Evolutionary conservation across 805 yeast species (phyloP).

Genomic region (Blastobotrys parvus): DNA sequence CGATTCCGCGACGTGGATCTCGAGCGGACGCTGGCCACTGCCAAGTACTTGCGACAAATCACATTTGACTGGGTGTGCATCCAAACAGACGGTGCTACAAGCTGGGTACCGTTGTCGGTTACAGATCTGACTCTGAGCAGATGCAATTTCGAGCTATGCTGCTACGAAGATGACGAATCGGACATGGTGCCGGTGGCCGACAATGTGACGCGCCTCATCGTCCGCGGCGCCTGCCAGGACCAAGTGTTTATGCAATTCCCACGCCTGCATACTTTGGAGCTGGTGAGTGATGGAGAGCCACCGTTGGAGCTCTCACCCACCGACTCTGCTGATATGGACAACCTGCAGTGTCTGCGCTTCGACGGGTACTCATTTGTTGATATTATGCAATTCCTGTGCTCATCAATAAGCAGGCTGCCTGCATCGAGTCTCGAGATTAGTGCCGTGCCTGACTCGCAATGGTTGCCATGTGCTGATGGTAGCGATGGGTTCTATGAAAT

Average conservation of each 20-base stretch:
- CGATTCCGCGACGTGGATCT: neutral
- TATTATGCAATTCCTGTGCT: neutral
- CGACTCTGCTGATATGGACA: neutral
- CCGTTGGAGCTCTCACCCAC: no score
- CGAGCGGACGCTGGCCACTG: neutral
- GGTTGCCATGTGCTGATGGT: neutral
- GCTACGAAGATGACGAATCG: neutral
- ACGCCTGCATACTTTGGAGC: neutral
- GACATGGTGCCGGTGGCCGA: neutral
- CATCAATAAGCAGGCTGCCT: neutral
- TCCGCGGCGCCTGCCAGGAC: neutral
- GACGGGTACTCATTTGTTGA: neutral
- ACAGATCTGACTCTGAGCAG: neutral
- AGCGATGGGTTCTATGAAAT: neutral
- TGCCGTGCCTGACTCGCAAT: neutral
- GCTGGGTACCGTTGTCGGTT: neutral
- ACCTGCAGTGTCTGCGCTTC: neutral
- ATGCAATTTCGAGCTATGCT: neutral
- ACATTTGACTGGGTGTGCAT: neutral
- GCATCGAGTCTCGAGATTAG: neutral
- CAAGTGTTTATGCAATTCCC: neutral
- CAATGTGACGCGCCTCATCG: neutral
- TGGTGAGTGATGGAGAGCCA: no score
- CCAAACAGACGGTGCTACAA: neutral
- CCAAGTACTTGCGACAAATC: neutral